These are phyloP conservation scores for Candida freyschussii DNA, from an alignment of 1,139 yeast species.

Conservation along the genomic window DNA sequence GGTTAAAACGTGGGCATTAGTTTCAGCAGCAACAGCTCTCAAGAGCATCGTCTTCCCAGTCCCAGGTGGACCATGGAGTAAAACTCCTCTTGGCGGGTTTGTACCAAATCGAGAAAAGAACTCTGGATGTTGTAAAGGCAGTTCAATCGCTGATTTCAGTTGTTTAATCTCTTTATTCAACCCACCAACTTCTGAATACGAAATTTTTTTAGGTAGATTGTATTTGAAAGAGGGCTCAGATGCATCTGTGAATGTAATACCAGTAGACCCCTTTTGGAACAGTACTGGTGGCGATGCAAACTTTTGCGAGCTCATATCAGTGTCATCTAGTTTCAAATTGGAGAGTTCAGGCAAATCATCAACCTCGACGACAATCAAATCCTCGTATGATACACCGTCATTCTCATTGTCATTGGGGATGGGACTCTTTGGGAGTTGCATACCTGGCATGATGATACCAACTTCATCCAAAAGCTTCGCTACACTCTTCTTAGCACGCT, in stretches of 20 bases:
- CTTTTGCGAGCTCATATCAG: slow-evolving; percentile 21
- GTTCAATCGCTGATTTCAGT: slow-evolving; percentile 63
- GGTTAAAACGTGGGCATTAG: slow-evolving; percentile 73
- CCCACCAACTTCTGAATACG: slow-evolving; percentile 71
- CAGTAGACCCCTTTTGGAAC: slow-evolving; percentile 38
- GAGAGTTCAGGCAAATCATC: slow-evolving; percentile 33
- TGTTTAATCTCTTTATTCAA: slow-evolving; percentile 55
- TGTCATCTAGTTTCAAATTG: slow-evolving; percentile 25
- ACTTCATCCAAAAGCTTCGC: slow-evolving; percentile 42
- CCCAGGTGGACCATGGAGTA: slow-evolving; percentile 95
- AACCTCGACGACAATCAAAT: slow-evolving; percentile 28
- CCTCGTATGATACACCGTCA: slow-evolving; percentile 24
- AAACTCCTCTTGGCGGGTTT: slow-evolving; percentile 83
- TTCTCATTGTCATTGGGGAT: slow-evolving; percentile 18
- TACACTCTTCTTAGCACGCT: slow-evolving; percentile 22
- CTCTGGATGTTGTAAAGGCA: slow-evolving; percentile 76
- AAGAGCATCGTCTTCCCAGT: slow-evolving; percentile 93
- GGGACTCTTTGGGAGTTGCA: slow-evolving; percentile 29
- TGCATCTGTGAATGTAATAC: slow-evolving; percentile 25
- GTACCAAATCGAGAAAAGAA: slow-evolving; percentile 83
- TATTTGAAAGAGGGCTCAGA: slow-evolving; percentile 26
- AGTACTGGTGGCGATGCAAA: slow-evolving; percentile 44
- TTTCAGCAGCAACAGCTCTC: slow-evolving; percentile 70
- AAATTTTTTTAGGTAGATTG: slow-evolving; percentile 37
- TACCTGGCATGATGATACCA: slow-evolving; percentile 57